Conservation (phyloP, 306 rosid genomes). For the Dryas drummondii region DNA sequence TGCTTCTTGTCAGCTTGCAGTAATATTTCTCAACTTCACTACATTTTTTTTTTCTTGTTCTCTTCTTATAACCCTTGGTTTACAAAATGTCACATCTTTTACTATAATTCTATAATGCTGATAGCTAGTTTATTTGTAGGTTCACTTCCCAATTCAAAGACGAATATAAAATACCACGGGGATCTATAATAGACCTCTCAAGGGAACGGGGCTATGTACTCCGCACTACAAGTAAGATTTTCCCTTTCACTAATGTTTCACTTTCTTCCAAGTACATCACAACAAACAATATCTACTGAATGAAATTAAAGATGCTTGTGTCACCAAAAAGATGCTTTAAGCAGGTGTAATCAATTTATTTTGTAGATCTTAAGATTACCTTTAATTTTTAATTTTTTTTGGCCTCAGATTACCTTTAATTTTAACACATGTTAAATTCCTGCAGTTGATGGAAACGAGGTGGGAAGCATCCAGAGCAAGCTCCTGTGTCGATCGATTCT, state of each 20-base stretch:
- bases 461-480: slow-evolving; percentile 87
- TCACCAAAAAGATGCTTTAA: not conserved
- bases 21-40: slow-evolving; percentile 6
- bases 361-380: not conserved
- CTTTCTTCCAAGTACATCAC: not conserved
- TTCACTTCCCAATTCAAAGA: slow-evolving; percentile 95
- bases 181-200: slow-evolving; percentile 71
- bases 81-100: not conserved
- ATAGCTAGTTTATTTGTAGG: slow-evolving; percentile 48
- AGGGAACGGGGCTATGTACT: slow-evolving; percentile 74
- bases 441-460: slow-evolving; percentile 90
- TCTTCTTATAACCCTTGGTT: not conserved
- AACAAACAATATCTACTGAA: not conserved
- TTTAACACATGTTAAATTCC: not conserved
- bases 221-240: slow-evolving; percentile 75
- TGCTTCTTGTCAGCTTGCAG: slow-evolving; percentile 5
- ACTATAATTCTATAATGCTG: slow-evolving; percentile 13
- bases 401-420: not conserved
- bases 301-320: not conserved
- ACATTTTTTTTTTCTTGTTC: not conserved
- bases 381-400: not conserved
- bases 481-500: slow-evolving; percentile 68
- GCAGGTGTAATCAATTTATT: not conserved
- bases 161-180: slow-evolving; percentile 81
- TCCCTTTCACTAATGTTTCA: not conserved